Evolutionary conservation across 148 eudicot genomes (phyloP).

Genomic region (Arctostaphylos glauca): DNA sequence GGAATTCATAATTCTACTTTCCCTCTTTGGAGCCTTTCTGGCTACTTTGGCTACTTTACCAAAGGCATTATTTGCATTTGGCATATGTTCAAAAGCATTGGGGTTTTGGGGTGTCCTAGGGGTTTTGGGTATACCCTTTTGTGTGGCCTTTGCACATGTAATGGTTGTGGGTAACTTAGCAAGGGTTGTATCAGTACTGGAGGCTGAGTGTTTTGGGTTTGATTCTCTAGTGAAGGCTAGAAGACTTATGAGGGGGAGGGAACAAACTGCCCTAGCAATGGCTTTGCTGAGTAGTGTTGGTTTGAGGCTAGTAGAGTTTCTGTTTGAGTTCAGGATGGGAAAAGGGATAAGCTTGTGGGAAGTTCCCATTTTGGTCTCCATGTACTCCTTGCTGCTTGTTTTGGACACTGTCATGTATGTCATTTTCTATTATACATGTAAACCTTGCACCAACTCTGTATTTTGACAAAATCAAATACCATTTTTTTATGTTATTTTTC

Average conservation of each 20-base stretch:
- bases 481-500: background rate
- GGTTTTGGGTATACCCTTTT: slow-evolving; percentile 15
- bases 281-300: slow-evolving; percentile 14
- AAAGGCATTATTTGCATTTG: background rate
- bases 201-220: background rate
- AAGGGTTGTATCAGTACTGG: background rate
- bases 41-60: slow-evolving; percentile 11
- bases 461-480: background rate
- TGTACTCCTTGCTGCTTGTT: slow-evolving; percentile 23
- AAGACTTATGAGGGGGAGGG: slow-evolving; percentile 8
- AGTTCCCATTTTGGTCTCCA: slow-evolving; percentile 19
- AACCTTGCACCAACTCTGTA: background rate
- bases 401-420: slow-evolving; percentile 15
- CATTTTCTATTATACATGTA: slow-evolving; percentile 16
- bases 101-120: slow-evolving; percentile 19
- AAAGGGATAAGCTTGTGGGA: slow-evolving; percentile 21
- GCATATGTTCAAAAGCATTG: background rate
- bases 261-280: slow-evolving; percentile 8
- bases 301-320: slow-evolving; percentile 15
- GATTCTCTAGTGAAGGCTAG: background rate
- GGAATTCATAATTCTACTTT: slow-evolving; percentile 2
- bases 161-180: slow-evolving; percentile 7
- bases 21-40: slow-evolving; percentile 5
- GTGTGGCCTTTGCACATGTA: slow-evolving; percentile 17
- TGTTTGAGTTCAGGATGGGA: slow-evolving; percentile 15